Conservation (phyloP, 345 rosid species). For the Microcos paniculata region DNA sequence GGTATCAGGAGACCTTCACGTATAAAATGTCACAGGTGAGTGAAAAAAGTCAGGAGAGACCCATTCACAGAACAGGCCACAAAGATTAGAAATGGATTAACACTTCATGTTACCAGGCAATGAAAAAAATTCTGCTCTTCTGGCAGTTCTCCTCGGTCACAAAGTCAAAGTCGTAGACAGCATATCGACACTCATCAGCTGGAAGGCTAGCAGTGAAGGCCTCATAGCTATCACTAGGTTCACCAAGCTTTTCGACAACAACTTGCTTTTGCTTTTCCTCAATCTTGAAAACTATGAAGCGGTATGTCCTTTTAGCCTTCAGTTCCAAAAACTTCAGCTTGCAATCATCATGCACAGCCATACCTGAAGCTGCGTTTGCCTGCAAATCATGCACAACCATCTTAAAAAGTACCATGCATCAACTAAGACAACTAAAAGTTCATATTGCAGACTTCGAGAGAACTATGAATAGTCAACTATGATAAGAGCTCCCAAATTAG, state of each 20-base stretch:
- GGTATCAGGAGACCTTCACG: constrained; percentile 58
- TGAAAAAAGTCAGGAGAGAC: background rate
- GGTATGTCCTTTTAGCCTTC: constrained; percentile 65
- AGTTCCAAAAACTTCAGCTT: constrained; percentile 62
- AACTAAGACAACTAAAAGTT: background rate
- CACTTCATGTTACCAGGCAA: constrained; percentile 49
- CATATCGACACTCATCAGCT: constrained; percentile 66
- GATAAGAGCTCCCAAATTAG: background rate
- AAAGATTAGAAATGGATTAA: background rate
- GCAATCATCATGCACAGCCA: constrained; percentile 78
- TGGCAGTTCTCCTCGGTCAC: constrained; percentile 66
- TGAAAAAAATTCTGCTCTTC: constrained; percentile 65
- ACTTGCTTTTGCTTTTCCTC: constrained; percentile 74
- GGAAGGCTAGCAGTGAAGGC: constrained; percentile 61
- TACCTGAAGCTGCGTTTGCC: constrained; percentile 71
- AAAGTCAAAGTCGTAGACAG: constrained; percentile 63
- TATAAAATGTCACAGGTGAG: background rate
- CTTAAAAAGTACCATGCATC: background rate
- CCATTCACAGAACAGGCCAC: background rate
- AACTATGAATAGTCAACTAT: background rate
- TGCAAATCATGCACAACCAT: constrained; percentile 11
- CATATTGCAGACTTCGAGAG: background rate
- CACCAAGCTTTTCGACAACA: constrained; percentile 62
- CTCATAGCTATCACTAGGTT: constrained; percentile 55
- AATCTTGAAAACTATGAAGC: constrained; percentile 62